Conservation (phyloP, 75 land plant genomes). For the Chamaecyparis obtusa region DNA sequence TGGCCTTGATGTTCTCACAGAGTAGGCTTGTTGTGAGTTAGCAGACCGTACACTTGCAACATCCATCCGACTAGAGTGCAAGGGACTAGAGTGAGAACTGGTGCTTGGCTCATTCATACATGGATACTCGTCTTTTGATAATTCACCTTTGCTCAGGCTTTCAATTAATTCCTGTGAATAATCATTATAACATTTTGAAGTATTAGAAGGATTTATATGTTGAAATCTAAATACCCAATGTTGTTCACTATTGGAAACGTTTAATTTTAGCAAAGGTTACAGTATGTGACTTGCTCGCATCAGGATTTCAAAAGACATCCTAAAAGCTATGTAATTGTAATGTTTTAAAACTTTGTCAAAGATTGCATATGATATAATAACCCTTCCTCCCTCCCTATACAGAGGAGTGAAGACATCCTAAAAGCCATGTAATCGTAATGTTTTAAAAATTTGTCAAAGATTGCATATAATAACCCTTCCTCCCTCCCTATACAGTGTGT, state of each 20-base stretch:
- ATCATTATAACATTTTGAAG: neutral
- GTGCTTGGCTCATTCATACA: slow-evolving; percentile 83
- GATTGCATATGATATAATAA: neutral
- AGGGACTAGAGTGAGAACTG: slow-evolving; percentile 13
- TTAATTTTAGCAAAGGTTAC: neutral
- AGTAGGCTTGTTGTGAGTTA: slow-evolving; percentile 47
- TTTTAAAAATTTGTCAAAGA: neutral
- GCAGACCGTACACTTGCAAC: slow-evolving; percentile 26
- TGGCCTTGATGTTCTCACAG: slow-evolving; percentile 74
- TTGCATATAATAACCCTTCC: neutral
- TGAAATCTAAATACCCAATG: neutral
- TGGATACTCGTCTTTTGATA: slow-evolving; percentile 84
- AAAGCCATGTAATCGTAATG: neutral
- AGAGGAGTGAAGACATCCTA: neutral
- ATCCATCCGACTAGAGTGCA: slow-evolving; percentile 23
- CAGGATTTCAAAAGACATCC: neutral
- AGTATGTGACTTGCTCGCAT: neutral
- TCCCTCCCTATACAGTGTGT: neutral
- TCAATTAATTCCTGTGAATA: slow-evolving; percentile 75
- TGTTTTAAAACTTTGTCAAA: neutral
- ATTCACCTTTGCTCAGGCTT: slow-evolving; percentile 67
- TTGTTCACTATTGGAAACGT: neutral
- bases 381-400: neutral
- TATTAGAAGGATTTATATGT: neutral
- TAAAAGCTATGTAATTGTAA: neutral